phyloP scores from a whole-genome alignment of 2,329 filamentous ascomycete species.

The Fusarium phyllophilum region DNA sequence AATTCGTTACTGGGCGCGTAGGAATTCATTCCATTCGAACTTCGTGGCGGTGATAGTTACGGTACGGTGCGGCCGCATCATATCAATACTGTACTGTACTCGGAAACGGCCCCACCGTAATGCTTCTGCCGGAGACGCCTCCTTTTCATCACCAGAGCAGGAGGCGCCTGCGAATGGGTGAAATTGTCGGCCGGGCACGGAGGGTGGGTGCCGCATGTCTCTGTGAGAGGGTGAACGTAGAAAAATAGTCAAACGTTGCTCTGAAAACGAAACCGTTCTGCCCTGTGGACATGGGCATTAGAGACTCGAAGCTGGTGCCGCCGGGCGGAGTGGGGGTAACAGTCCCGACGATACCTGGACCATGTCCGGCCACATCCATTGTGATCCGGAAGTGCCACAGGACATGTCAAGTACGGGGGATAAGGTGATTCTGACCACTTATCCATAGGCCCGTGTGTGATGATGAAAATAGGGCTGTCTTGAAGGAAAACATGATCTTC shows the following conservation, averaged over 20 bases:
- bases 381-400: conserved; percentile 14
- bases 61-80: conserved; percentile 19
- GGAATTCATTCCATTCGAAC: background rate
- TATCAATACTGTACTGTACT: conserved; percentile 9
- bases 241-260: background rate
- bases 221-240: conserved; percentile 15
- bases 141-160: conserved; percentile 12
- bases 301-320: conserved; percentile 8
- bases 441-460: background rate
- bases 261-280: background rate
- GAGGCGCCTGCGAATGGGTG: conserved; percentile 12
- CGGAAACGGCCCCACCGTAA: conserved; percentile 37
- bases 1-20: background rate
- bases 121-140: conserved; percentile 27
- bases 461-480: background rate
- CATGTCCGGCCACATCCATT: conserved; percentile 21
- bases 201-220: conserved; percentile 5
- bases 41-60: background rate
- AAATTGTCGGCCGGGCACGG: conserved; percentile 16
- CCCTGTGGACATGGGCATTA: conserved; percentile 1
- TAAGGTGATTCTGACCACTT: conserved; percentile 14
- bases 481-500: background rate
- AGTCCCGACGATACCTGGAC: conserved; percentile 30
- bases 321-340: conserved; percentile 24
- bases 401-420: background rate